phyloP scores from a whole-genome alignment of 371 early-diverging fungal species.

The Apophysomyces variabilis region DNA sequence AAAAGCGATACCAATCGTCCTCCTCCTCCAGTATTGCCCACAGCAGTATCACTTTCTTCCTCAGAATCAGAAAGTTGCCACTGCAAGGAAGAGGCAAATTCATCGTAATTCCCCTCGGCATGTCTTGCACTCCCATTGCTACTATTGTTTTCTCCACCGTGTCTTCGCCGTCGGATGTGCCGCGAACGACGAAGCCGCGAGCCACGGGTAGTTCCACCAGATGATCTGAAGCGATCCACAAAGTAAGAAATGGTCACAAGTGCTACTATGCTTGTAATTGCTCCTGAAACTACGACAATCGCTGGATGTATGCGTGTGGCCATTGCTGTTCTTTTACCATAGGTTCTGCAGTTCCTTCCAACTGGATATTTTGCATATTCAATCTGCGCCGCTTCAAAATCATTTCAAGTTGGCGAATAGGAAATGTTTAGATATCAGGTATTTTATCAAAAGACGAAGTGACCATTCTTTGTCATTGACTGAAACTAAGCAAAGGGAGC shows the following conservation, averaged over 20 bases:
- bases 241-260: constrained; percentile 14
- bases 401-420: too few species aligned
- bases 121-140: constrained; percentile 14
- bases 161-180: constrained; percentile 37
- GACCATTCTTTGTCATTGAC: too few species aligned
- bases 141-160: constrained; percentile 14
- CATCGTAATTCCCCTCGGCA: constrained; percentile 11
- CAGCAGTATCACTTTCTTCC: constrained; percentile 26
- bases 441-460: too few species aligned
- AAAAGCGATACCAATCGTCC: constrained; percentile 27
- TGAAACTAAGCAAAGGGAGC: too few species aligned
- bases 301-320: not conserved
- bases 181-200: constrained; percentile 38
- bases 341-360: too few species aligned
- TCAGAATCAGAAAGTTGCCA: constrained; percentile 30
- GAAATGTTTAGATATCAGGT: too few species aligned
- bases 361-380: too few species aligned
- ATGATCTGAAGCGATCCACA: constrained; percentile 5
- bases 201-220: constrained; percentile 8
- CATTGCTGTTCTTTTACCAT: not conserved
- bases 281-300: constrained; percentile 17
- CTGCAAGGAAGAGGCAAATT: constrained; percentile 3
- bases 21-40: constrained; percentile 13
- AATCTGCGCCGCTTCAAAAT: too few species aligned
- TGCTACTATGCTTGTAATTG: constrained; percentile 19